These are phyloP conservation scores for Peronospora farinosa DNA, from an alignment of 352 stramenopile genomes.

Conservation along the genomic window DNA sequence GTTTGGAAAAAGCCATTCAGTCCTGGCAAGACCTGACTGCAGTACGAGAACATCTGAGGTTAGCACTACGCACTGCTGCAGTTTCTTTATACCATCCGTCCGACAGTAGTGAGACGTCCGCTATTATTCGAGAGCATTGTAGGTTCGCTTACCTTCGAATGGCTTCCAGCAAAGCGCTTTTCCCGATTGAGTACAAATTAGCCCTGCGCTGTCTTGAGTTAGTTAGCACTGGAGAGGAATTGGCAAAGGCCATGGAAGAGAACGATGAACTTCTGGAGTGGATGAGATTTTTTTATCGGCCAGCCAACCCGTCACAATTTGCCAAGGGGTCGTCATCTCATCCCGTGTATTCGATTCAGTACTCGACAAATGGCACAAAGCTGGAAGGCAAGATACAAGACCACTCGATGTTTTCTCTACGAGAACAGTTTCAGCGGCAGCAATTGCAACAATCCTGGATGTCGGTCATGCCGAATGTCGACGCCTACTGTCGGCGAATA, in stretches of 20 bases:
- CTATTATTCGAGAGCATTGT: conserved; percentile 29
- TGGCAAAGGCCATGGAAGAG: conserved; percentile 25
- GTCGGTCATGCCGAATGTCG: conserved; percentile 33
- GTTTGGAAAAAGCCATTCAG: conserved; percentile 32
- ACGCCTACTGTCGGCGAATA: conserved; percentile 41
- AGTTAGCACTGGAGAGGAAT: conserved; percentile 25
- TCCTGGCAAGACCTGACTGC: conserved; percentile 40
- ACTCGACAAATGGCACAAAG: conserved; percentile 14
- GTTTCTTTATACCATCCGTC: conserved; percentile 14
- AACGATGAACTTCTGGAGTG: conserved; percentile 37
- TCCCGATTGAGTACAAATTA: conserved; percentile 66
- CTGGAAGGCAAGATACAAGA: not conserved
- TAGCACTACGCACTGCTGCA: conserved; percentile 36
- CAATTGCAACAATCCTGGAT: conserved; percentile 33
- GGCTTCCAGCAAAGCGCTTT: conserved; percentile 34
- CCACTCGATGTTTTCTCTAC: conserved; percentile 13
- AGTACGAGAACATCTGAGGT: conserved; percentile 33
- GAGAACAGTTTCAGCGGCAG: conserved; percentile 23
- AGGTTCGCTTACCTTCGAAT: conserved; percentile 30
- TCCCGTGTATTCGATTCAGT: conserved; percentile 50
- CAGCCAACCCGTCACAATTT: conserved; percentile 52
- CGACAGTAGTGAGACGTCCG: conserved; percentile 9
- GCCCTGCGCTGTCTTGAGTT: conserved; percentile 40
- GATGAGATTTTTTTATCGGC: conserved; percentile 68
- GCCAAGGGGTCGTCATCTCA: conserved; percentile 44